These are phyloP conservation scores for Exophiala bonariae DNA, from an alignment of 2,329 filamentous ascomycete genomes.

Conservation along the genomic window DNA sequence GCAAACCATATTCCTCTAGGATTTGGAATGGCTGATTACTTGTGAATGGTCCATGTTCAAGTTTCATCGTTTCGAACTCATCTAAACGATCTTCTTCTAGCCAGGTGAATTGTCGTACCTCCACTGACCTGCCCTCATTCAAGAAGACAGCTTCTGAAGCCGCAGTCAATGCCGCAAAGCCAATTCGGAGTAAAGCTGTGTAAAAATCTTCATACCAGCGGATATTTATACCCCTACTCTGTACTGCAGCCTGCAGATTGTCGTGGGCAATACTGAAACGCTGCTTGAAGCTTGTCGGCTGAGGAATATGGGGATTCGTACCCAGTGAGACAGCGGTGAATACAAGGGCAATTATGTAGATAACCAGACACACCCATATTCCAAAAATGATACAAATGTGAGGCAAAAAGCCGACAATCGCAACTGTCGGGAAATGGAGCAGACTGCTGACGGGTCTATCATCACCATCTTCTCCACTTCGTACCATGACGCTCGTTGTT, in stretches of 20 bases:
- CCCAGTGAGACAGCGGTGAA: conserved; percentile 69
- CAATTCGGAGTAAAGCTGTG: conserved; percentile 79
- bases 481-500: conserved; percentile 39
- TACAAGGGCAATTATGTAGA: conserved; percentile 75
- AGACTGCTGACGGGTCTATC: conserved; percentile 54
- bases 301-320: conserved; percentile 49
- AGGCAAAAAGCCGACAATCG: conserved; percentile 90
- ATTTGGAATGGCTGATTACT: conserved; percentile 30
- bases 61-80: conserved; percentile 64
- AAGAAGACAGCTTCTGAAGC: conserved; percentile 95
- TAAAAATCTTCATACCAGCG: conserved; percentile 94
- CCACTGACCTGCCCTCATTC: conserved; percentile 80
- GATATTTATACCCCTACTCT: conserved; percentile 76
- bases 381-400: conserved; percentile 84
- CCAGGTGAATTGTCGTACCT: conserved; percentile 78
- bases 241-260: conserved; percentile 90
- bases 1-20: conserved; percentile 29
- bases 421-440: conserved; percentile 87
- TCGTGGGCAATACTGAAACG: conserved; percentile 71
- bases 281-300: conserved; percentile 52
- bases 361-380: conserved; percentile 71
- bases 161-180: conserved; percentile 85
- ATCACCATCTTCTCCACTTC: conserved; percentile 23
- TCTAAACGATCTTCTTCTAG: conserved; percentile 81
- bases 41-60: conserved; percentile 22